phyloP scores from a whole-genome alignment of 2,329 filamentous ascomycete species.

The Fusarium sp. region DNA sequence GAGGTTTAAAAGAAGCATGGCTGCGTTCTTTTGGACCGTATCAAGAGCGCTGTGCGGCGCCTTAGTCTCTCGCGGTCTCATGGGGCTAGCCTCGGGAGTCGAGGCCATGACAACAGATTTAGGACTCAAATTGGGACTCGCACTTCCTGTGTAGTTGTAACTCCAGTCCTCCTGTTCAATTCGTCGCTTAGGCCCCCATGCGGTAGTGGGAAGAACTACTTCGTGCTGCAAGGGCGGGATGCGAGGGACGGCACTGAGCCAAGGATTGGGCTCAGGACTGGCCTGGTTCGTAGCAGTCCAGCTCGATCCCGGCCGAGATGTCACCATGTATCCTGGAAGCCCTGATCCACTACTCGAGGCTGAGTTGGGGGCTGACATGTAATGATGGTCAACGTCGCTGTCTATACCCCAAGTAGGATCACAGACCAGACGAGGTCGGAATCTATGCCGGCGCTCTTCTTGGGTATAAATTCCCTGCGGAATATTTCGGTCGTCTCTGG shows the following conservation, averaged over 20 bases:
- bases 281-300: conserved; percentile 31
- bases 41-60: conserved; percentile 8
- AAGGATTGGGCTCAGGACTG: conserved; percentile 39
- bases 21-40: conserved; percentile 33
- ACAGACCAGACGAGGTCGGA: conserved; percentile 40
- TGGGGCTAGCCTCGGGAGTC: conserved; percentile 35
- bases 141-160: conserved; percentile 32
- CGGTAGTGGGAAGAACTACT: not conserved
- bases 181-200: conserved; percentile 39
- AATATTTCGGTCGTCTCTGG: conserved; percentile 27
- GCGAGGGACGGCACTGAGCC: conserved; percentile 39
- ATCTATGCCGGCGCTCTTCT: conserved; percentile 30
- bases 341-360: conserved; percentile 45
- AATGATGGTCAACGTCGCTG: conserved; percentile 30
- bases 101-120: conserved; percentile 18
- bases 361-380: conserved; percentile 42
- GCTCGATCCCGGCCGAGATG: conserved; percentile 39
- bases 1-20: conserved; percentile 40
- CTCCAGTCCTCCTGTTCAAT: conserved; percentile 36
- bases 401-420: conserved; percentile 38
- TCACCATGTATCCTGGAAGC: conserved; percentile 41
- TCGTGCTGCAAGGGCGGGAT: conserved; percentile 23
- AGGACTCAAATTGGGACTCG: conserved; percentile 34
- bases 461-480: conserved; percentile 14
- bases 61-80: conserved; percentile 4